A percentile compares a stretch with the other conserved stretches of the same genome.
Evolutionary conservation across 495 filamentous ascomycete genomes (phyloP).

Genomic region (Cairneyella variabilis): DNA sequence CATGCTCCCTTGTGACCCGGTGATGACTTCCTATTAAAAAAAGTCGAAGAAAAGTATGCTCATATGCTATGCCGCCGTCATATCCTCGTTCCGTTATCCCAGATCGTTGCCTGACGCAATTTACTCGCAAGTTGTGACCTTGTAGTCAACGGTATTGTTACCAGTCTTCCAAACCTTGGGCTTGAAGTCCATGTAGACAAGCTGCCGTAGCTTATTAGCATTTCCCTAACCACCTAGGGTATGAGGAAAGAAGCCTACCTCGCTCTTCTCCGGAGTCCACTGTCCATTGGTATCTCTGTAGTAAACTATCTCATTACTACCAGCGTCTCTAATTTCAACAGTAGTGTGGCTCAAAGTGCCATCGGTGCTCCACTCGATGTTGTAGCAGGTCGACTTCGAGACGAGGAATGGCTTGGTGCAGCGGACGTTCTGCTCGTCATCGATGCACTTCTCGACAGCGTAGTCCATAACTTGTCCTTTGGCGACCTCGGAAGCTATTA

Average conservation of each 20-base stretch:
- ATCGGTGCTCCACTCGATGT: conserved; percentile 34
- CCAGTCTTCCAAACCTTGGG: conserved; percentile 36
- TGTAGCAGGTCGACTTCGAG: conserved; percentile 31
- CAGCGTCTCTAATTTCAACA: conserved; percentile 35
- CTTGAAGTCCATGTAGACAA: conserved; percentile 39
- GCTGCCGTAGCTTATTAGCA: conserved; percentile 15
- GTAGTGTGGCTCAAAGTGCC: conserved; percentile 36
- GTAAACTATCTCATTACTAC: conserved; percentile 33
- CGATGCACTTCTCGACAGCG: conserved; percentile 32
- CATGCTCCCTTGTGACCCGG: too few species aligned
- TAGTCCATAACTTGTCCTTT: conserved; percentile 33
- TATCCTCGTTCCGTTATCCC: too few species aligned
- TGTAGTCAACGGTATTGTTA: conserved; percentile 35
- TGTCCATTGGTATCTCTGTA: conserved; percentile 39
- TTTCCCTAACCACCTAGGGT: background rate
- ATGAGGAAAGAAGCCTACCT: conserved; percentile 18
- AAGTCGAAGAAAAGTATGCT: too few species aligned
- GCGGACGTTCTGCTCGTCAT: conserved; percentile 29
- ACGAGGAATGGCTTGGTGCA: conserved; percentile 36
- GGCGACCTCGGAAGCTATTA: conserved; percentile 23
- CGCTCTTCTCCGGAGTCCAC: conserved; percentile 34
- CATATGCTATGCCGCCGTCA: too few species aligned
- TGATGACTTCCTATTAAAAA: too few species aligned
- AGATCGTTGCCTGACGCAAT: too few species aligned
- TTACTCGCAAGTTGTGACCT: conserved; percentile 34